Conservation (phyloP, 768 basidiomycete genomes). For the Naganishia friedmannii region DNA sequence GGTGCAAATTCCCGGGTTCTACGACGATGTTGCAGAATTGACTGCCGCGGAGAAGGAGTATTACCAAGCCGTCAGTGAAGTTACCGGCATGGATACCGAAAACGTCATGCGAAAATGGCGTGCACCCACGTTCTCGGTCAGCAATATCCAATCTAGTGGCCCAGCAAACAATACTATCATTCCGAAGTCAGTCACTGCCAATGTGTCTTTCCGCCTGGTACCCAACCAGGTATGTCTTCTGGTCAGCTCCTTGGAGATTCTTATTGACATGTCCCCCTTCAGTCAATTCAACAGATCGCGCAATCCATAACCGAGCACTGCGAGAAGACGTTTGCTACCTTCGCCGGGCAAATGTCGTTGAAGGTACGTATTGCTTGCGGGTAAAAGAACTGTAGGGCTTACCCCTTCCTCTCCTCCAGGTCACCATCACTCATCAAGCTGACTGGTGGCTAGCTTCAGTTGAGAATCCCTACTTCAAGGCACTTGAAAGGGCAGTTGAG, state of each 20-base stretch:
- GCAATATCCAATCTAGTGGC: slow-evolving; percentile 77
- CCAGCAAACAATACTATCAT: slow-evolving; percentile 71
- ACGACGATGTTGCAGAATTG: slow-evolving; percentile 68
- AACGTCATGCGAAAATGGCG: slow-evolving; percentile 78
- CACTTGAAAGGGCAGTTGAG: slow-evolving; percentile 73
- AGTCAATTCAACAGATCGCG: slow-evolving; percentile 66
- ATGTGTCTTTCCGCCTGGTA: slow-evolving; percentile 86
- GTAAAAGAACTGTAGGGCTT: not conserved
- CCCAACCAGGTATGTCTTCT: slow-evolving; percentile 66
- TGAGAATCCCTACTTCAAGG: slow-evolving; percentile 78
- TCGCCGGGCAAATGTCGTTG: slow-evolving; percentile 69
- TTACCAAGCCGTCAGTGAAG: slow-evolving; percentile 66
- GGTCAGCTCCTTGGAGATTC: not conserved
- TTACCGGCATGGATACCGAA: slow-evolving; percentile 67
- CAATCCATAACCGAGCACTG: slow-evolving; percentile 64
- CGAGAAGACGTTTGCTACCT: slow-evolving; percentile 58
- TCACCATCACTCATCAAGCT: slow-evolving; percentile 75
- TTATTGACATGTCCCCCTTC: not conserved
- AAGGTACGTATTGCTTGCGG: slow-evolving; percentile 56
- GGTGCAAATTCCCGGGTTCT: slow-evolving; percentile 76
- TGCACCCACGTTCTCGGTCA: slow-evolving; percentile 83
- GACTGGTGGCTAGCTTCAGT: slow-evolving; percentile 96
- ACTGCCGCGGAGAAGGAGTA: slow-evolving; percentile 66
- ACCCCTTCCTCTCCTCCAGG: slow-evolving; percentile 53
- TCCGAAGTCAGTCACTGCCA: slow-evolving; percentile 74